These are phyloP conservation scores for Acorus gramineus DNA, from an alignment of 106 monocot genomes.

Conservation along the genomic window DNA sequence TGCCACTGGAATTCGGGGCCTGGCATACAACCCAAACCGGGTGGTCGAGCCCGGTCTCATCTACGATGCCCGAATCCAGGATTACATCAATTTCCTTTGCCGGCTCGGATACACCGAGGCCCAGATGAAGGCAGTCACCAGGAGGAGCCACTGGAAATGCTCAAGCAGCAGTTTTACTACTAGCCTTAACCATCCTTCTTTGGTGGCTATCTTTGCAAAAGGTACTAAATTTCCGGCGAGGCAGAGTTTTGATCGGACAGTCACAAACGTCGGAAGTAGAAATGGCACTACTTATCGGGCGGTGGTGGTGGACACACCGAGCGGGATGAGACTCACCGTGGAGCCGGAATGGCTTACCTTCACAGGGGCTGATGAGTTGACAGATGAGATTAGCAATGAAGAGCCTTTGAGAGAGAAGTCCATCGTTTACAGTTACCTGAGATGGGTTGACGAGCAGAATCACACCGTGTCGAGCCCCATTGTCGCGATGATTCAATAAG, in stretches of 20 bases:
- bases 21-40: neutral
- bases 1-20: neutral
- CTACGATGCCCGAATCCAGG: neutral
- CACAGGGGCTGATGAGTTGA: neutral
- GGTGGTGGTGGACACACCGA: neutral
- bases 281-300: neutral
- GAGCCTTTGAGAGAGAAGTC: neutral
- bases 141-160: neutral
- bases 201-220: neutral
- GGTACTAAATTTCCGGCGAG: neutral
- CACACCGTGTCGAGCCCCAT: neutral
- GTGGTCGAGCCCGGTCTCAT: neutral
- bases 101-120: neutral
- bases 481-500: neutral
- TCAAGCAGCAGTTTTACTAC: neutral
- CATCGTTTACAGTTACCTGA: neutral
- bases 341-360: neutral
- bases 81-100: slow-evolving; percentile 2
- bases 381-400: neutral
- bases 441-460: neutral
- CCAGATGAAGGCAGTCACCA: neutral
- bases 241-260: neutral
- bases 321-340: neutral
- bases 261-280: neutral
- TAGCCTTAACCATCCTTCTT: neutral